Percentiles rank a stretch among this genome's conserved stretches.
Conservation (phyloP, 176 grass and related monocot species). For the Oryza meyeriana region DNA sequence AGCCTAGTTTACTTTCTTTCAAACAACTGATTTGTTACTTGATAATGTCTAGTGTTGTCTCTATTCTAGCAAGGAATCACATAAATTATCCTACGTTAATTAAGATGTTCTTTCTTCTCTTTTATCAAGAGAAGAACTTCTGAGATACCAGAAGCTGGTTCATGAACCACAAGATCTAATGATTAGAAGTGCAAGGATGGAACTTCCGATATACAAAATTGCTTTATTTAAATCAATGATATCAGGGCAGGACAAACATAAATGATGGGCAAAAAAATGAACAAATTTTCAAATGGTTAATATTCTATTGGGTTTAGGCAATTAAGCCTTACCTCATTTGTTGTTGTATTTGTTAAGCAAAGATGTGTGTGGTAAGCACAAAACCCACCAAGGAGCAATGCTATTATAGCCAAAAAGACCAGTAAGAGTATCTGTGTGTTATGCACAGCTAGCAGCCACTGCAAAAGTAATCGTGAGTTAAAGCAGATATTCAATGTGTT, state of each 20-base stretch:
- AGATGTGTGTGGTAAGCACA: constrained; percentile 88
- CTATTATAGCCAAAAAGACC: constrained; percentile 85
- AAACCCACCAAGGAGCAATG: constrained; percentile 87
- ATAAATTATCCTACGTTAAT: neutral
- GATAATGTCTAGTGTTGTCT: neutral
- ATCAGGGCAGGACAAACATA: neutral
- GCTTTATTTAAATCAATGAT: neutral
- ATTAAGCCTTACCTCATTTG: constrained; percentile 69
- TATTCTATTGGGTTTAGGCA: neutral
- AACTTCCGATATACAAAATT: neutral
- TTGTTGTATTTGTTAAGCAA: constrained; percentile 83
- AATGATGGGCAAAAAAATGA: neutral
- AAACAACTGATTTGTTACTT: neutral
- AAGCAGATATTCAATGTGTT: neutral
- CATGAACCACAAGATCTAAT: neutral
- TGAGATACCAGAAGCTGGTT: neutral
- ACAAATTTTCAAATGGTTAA: neutral
- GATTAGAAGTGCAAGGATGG: neutral
- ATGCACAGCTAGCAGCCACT: constrained; percentile 88
- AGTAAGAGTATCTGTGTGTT: constrained; percentile 87
- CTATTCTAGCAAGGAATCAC: neutral
- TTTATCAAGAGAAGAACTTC: neutral
- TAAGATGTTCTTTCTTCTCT: neutral
- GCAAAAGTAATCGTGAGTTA: constrained; percentile 30
- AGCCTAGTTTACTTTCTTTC: neutral